Base-by-base conservation (phyloP, 2,329 filamentous ascomycete genomes). In the Cladorrhinum sp. region DNA sequence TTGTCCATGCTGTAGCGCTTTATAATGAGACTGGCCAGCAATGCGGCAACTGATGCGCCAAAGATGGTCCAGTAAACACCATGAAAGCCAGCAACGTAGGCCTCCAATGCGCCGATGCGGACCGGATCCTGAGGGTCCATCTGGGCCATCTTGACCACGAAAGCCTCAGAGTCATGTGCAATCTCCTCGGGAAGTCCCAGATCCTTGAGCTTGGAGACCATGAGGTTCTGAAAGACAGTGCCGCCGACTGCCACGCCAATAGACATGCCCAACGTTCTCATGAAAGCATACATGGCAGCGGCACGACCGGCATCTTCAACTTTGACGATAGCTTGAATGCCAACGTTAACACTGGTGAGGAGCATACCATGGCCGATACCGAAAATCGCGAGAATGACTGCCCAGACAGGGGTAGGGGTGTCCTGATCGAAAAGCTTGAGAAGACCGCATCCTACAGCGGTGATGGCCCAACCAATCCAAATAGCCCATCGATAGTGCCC, bases 181-280 rank as follows among this genome's bases (percentile, higher is more conserved):
- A 76, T 75, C 10, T 64, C 60, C 10, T 65, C 63, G 0, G 73
- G 70, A 6, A 75, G 58, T 0, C 69, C 71, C 10, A 72, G 60
- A 62, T 66, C 68, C 9, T 61, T 52, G 1, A 76, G 70, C 65
- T 74, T 73, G 55, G 65, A 58, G 26, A 65, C 63, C 74, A 75
- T 75, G 53, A 74, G 67, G 64, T 78, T 78, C 55, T 78, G 76
- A 68, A 77, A 78, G 7, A 74, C 69, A 23, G 76, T 75, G 10
- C 74, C 74, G 46, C 75, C 72, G 33, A 79, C 67, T 50, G 75
- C 76, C 16, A 78, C 73, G 30, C 76, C 76, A n/a, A 77, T 64
- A 2, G 75, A 72, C 70, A 75, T 75, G 59, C 77, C 76, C 55
- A 78, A 69, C 20, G 74, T 74, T 5, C 76, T 73, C 62, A 74